These are phyloP conservation scores for Saccharomycopsis amapae DNA, from an alignment of 805 yeast species.

Conservation along the genomic window DNA sequence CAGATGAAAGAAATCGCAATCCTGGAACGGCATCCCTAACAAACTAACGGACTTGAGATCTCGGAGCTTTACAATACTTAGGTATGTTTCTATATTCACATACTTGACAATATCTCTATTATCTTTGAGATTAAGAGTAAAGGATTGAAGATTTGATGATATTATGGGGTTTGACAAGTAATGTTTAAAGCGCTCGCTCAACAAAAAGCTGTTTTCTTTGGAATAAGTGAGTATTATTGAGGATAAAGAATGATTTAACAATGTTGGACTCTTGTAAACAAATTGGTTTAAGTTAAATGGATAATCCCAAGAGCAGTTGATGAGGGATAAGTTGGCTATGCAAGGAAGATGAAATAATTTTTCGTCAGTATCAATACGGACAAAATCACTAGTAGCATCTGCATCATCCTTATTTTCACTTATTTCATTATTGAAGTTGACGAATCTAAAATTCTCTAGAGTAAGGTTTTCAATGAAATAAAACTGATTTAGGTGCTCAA, in stretches of 20 bases:
- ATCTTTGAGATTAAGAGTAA: slow-evolving; percentile 11
- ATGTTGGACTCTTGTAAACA: background rate
- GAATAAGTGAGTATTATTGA: slow-evolving; percentile 7
- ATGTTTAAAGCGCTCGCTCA: slow-evolving; percentile 17
- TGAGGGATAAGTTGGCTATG: slow-evolving; percentile 6
- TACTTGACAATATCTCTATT: slow-evolving; percentile 7
- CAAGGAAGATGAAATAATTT: background rate
- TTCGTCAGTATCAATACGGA: slow-evolving; percentile 1
- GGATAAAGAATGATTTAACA: background rate
- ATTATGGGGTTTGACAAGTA: slow-evolving; percentile 11
- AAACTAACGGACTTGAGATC: background rate
- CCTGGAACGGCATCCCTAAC: slow-evolving; percentile 6
- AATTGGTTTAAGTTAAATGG: slow-evolving; percentile 14
- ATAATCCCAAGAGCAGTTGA: slow-evolving; percentile 20
- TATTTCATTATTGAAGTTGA: background rate
- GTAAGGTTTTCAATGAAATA: slow-evolving; percentile 2
- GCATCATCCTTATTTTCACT: background rate
- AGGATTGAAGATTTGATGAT: background rate
- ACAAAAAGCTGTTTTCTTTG: slow-evolving; percentile 11
- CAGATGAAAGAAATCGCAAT: background rate
- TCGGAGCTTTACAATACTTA: slow-evolving; percentile 6
- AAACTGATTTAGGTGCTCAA: slow-evolving; percentile 13
- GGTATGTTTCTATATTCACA: slow-evolving; percentile 15
- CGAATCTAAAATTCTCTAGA: slow-evolving; percentile 14
- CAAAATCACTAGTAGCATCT: background rate